These are phyloP conservation scores for Neofusicoccum parvum DNA, from an alignment of 2,329 filamentous ascomycete genomes.

Conservation along the genomic window DNA sequence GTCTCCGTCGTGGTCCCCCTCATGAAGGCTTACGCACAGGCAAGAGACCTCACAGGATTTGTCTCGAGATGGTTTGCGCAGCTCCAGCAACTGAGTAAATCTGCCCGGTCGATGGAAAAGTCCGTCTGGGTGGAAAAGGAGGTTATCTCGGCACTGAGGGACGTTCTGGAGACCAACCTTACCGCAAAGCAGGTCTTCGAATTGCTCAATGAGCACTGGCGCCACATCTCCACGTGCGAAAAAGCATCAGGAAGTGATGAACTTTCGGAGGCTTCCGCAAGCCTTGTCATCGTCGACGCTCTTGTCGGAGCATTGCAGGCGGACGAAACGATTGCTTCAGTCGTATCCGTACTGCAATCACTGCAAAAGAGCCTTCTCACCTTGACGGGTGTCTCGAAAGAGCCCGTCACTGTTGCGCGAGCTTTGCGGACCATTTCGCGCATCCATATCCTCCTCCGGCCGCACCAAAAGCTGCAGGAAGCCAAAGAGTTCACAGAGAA, in stretches of 20 bases:
- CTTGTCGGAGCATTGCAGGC: constrained; percentile 10
- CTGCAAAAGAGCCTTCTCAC: constrained; percentile 12
- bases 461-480: constrained; percentile 9
- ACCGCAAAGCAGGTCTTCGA: constrained; percentile 35
- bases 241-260: not conserved
- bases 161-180: constrained; percentile 35
- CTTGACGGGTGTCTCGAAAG: constrained; percentile 13
- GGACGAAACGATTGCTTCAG: constrained; percentile 15
- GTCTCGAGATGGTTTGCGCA: constrained; percentile 39
- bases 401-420: constrained; percentile 14
- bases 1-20: constrained; percentile 33
- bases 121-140: constrained; percentile 36
- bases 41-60: constrained; percentile 38
- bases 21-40: constrained; percentile 37
- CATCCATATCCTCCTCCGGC: constrained; percentile 17
- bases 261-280: constrained; percentile 6
- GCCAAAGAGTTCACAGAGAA: not conserved
- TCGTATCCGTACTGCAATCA: not conserved
- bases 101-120: constrained; percentile 1
- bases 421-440: constrained; percentile 8
- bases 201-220: constrained; percentile 33
- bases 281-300: constrained; percentile 15
- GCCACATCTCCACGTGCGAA: constrained; percentile 7
- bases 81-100: constrained; percentile 24
- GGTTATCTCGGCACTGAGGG: constrained; percentile 29